Evolutionary conservation across 2,329 filamentous ascomycete genomes (phyloP), one percentile per base, ranked within the genome.

Genomic region (Plenodomus lindquistii): DNA sequence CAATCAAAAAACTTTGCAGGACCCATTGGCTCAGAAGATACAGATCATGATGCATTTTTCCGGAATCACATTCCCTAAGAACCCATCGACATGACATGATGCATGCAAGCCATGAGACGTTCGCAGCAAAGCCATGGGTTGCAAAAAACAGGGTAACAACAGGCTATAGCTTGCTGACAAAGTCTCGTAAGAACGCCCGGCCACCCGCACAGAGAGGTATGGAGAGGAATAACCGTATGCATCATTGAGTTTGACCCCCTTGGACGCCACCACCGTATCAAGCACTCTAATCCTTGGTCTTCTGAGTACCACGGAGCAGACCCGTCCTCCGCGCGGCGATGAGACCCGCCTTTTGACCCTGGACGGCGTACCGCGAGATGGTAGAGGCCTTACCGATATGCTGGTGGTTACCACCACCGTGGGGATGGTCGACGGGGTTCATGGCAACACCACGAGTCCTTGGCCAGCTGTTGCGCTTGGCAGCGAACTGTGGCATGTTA

Each of bases 381-480:
- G 94, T 99, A 67, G 94, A 99, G 73, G 94, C 94, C 84, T 99
- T 97, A 89, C 94, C 92, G 76, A 97, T 97, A 82, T 99, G 94
- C 85, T 99, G 94, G 81, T 99, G 94, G 87, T 99, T 97, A 96
- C 94, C 93, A 80, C 78, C 78, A 77, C 78, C 78, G 76, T 81
- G 78, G 71, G 78, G 78, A 86, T 99, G 94, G 83, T 99, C 94
- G 75, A 99, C 94, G 73, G 94, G 94, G 85, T 99, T 99, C 94
- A 99, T 99, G 81, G 94, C 94, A 88, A 99, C 94, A 97, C 94
- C 94, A 94, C 94, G 93, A 85, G 94, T 99, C 90, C 96, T 97
- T 82, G 94, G 94, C 94, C 94, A 99, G 77, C 87, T 93, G 91
- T 99, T 97, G 78, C 94, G 91, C 91, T 99, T 99, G 83, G 97